Evolutionary conservation across 2,329 filamentous ascomycete species (phyloP).

Genomic region (Penicillium psychrosexuale): DNA sequence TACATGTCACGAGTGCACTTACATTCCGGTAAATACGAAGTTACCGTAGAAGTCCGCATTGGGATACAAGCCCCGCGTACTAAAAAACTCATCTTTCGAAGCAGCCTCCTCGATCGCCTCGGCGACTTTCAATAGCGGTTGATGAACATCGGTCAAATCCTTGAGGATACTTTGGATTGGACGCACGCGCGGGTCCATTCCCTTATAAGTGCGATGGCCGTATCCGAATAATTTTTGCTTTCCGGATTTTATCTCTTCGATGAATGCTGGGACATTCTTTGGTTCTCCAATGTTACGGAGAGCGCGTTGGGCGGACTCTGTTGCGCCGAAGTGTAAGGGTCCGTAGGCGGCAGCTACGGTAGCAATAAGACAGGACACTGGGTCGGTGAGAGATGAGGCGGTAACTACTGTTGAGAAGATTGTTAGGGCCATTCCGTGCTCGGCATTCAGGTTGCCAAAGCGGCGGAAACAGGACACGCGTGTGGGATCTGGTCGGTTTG

Average conservation of each 20-base stretch:
- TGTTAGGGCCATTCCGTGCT: constrained; percentile 59
- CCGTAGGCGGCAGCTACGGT: constrained; percentile 56
- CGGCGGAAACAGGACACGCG: constrained; percentile 51
- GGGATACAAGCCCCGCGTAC: constrained; percentile 35
- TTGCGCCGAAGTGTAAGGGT: constrained; percentile 59
- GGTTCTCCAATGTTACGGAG: constrained; percentile 22
- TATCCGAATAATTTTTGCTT: constrained; percentile 31
- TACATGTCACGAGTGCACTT: constrained; percentile 4
- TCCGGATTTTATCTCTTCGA: constrained; percentile 28
- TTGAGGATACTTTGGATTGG: constrained; percentile 26
- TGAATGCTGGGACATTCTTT: constrained; percentile 30
- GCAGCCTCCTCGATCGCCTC: constrained; percentile 27
- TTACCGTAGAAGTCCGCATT: constrained; percentile 48
- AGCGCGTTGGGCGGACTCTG: constrained; percentile 53
- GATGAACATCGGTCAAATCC: constrained; percentile 16
- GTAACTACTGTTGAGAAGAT: constrained; percentile 57
- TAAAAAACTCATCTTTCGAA: constrained; percentile 28
- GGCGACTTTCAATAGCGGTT: constrained; percentile 25
- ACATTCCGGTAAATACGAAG: constrained; percentile 45
- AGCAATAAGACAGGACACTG: constrained; percentile 52
- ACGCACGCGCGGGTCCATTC: constrained; percentile 27
- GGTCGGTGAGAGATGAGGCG: constrained; percentile 56
- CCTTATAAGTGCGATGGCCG: constrained; percentile 34
- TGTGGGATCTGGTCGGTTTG: constrained; percentile 48
- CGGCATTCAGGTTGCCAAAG: constrained; percentile 56